Conservation (phyloP, 768 basidiomycete species). For the Hericium alpestre region DNA sequence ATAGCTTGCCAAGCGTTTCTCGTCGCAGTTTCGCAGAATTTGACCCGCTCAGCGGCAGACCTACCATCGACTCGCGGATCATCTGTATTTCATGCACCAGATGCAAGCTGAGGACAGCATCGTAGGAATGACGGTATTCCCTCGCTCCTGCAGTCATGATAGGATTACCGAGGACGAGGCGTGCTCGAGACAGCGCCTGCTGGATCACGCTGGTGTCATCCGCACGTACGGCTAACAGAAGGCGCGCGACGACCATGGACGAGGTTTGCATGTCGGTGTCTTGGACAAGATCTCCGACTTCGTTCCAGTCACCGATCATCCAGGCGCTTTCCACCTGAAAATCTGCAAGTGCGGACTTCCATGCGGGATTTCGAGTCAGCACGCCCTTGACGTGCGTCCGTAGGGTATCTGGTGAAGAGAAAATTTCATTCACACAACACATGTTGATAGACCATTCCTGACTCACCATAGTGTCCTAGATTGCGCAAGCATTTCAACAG, state of each 20-base stretch:
- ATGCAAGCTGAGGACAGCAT: conserved; percentile 78
- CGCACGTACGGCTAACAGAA: conserved; percentile 69
- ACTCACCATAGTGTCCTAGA: conserved; percentile 90
- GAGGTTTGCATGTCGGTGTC: conserved; percentile 41
- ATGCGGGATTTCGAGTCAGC: conserved; percentile 72
- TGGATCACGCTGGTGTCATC: conserved; percentile 36
- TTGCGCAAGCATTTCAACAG: conserved; percentile 85
- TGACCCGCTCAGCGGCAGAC: conserved; percentile 30
- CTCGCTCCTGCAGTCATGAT: conserved; percentile 73
- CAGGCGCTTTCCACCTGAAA: conserved; percentile 92
- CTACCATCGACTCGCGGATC: conserved; percentile 36
- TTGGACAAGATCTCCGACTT: conserved; percentile 54
- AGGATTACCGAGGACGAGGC: conserved; percentile 63
- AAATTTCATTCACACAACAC: background rate
- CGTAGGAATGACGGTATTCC: conserved; percentile 81
- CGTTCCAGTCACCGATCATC: conserved; percentile 91
- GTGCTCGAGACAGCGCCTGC: conserved; percentile 49
- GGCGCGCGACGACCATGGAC: conserved; percentile 63
- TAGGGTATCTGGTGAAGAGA: conserved; percentile 60
- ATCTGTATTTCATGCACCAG: conserved; percentile 77
- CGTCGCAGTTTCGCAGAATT: conserved; percentile 23
- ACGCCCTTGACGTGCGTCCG: conserved; percentile 91
- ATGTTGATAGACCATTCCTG: background rate
- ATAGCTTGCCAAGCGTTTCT: conserved; percentile 33
- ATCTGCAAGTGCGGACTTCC: conserved; percentile 65